Base-by-base conservation (phyloP, 768 basidiomycete species). In the Peribolospora baueri region DNA sequence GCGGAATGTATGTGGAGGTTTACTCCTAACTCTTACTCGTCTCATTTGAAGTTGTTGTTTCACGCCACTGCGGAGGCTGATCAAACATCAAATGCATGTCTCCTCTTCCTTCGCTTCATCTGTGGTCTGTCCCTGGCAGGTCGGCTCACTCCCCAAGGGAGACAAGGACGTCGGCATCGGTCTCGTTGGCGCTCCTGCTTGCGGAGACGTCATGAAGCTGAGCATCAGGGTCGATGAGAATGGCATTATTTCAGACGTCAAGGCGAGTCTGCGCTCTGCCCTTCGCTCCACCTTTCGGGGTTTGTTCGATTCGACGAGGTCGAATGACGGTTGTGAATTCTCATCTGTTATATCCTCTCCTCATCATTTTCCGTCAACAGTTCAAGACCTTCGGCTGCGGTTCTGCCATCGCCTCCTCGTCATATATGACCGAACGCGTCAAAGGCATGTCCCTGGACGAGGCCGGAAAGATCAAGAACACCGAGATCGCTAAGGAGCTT, bases 331-430 rank as follows among this genome's bases (percentile, higher is more conserved):
- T 25, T 25, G 25, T 25, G 25, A 25, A 25, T 46, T 46, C 47
- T 54, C 47, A 54, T 47, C 48, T 48, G 36, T 46, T 46, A 10
- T 13, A 42, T 7, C n/a, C 13, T 41, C 25, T 42, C 43, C 51
- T 8, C 42, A 48, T 39, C 25, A 25, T 25, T 25, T 25, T 25
- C 25, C 25, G 25, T 25, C 25, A 25, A 25, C 25, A 25, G 71
- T 97, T 97, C 75, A 98, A 97, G 74, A 97, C 93, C 0, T 97
- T 98, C 68, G 91, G 93, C 3, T 97, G 93, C 68, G 93, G 93
- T 53, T 90, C 86, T 60, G 88, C 88, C 61, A 98, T 98, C 57
- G 93, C 93, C 0, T 91, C 87, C 1, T 88, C 85, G 64, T 90
- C 85, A 5, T 98, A 91, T 67, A 88, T 97, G 84, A 98, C 93